Evolutionary conservation across 176 grass and related monocot genomes (phyloP).

Genomic region (Raddia guianensis): DNA sequence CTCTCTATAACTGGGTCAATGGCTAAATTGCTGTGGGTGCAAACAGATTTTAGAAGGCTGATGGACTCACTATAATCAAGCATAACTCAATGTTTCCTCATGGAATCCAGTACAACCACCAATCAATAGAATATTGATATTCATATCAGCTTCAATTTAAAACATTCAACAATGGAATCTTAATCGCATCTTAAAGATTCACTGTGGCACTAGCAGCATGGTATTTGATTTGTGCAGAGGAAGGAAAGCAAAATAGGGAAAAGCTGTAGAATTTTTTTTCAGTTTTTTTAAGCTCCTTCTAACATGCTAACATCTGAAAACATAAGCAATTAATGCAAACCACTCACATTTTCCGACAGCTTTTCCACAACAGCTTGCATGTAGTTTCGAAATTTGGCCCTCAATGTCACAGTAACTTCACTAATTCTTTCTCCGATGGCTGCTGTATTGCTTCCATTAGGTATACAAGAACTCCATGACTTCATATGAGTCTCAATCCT

Average conservation of each 20-base stretch:
- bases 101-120: not conserved
- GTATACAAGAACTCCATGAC: slow-evolving; percentile 97
- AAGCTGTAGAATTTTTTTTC: not conserved
- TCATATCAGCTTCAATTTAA: not conserved
- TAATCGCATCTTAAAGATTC: not conserved
- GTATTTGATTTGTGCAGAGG: slow-evolving; percentile 3
- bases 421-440: slow-evolving; percentile 79
- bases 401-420: slow-evolving; percentile 85
- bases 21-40: not conserved
- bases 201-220: not conserved
- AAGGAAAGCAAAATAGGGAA: not conserved
- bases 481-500: slow-evolving; percentile 81
- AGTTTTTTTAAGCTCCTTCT: not conserved
- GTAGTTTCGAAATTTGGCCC: slow-evolving; percentile 95
- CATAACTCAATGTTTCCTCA: not conserved
- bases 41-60: slow-evolving; percentile 23
- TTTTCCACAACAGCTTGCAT: slow-evolving; percentile 96
- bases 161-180: slow-evolving; percentile 6
- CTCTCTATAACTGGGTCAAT: not conserved
- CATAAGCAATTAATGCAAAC: not conserved
- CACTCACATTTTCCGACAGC: slow-evolving; percentile 87
- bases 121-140: not conserved
- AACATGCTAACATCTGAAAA: not conserved
- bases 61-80: slow-evolving; percentile 17
- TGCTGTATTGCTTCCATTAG: slow-evolving; percentile 60